Evolutionary conservation across 257 asterid genomes (phyloP), one percentile per base, ranked within the genome.

Genomic region (Scutellaria galericulata): DNA sequence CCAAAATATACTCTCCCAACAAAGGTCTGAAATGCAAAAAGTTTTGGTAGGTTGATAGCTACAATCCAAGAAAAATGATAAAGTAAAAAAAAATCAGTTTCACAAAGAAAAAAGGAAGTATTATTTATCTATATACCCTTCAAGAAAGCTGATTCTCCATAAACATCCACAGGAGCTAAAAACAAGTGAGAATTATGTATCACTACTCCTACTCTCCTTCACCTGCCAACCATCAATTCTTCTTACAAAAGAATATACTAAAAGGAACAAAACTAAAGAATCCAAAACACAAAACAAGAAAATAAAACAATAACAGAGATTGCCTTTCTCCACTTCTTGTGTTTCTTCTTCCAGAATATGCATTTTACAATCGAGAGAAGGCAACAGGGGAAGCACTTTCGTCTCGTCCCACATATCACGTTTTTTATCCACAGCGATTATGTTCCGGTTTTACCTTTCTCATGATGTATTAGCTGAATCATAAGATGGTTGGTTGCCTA

Each of bases 241-340:
- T 78, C 81, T 75, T 75, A 82, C 83, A 78, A 82, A 78, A 79
- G 81, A 82, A 82, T 78, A 42, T 75, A 55, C 68, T 40, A 62
- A 72, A 45, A 54, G 12, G 52, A 64, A 70, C 52, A 53, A 63
- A 78, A 44, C 68, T 31, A 82, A 82, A 71, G 77, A 82, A 82
- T 78, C 59, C 72, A 27, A 64, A 46, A 5, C 61, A 53, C 31
- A 57, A 44, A 66, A 72, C 70, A 60, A 66, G 68, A 24, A 46
- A 57, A 60, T 35, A 14, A 46, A 55, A 73, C 40, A 52, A 20
- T 11, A 41, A 70, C 5, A 12, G 68, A 37, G 14, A 81, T 39
- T 70, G 7, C 72, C 72, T 50, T 75, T 57, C 75, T 67, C 72
- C 44, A 11, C 20, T 18, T 20, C 13, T 77, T 57, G 7, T 53